Conservation (phyloP, 2,329 filamentous ascomycete genomes). For the Monosporascus sp. region DNA sequence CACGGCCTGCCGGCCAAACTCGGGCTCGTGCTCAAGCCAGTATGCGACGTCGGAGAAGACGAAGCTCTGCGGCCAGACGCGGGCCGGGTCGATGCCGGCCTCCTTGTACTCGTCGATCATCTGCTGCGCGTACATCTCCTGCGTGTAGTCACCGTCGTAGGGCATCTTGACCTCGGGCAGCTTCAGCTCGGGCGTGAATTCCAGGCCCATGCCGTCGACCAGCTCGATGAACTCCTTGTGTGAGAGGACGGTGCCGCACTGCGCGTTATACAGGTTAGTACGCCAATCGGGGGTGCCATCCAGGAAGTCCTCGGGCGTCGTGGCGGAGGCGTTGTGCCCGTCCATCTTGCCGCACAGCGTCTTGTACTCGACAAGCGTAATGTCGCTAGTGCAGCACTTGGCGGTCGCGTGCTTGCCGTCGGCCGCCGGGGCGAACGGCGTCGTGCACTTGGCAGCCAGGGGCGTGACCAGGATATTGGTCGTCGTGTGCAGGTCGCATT, state of each 20-base stretch:
- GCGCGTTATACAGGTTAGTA: conserved; percentile 56
- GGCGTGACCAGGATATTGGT: conserved; percentile 61
- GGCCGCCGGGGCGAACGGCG: conserved; percentile 53
- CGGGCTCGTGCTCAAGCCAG: conserved; percentile 59
- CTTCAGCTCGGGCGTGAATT: conserved; percentile 65
- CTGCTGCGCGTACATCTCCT: conserved; percentile 59
- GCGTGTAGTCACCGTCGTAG: conserved; percentile 58
- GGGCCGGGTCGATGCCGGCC: conserved; percentile 44
- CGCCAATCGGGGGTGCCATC: conserved; percentile 55
- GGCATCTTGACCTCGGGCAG: conserved; percentile 66
- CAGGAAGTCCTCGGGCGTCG: conserved; percentile 52
- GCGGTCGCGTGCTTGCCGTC: conserved; percentile 50
- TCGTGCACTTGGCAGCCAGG: conserved; percentile 59
- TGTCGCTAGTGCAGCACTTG: conserved; percentile 66
- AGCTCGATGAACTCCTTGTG: conserved; percentile 59
- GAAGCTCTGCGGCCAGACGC: conserved; percentile 63
- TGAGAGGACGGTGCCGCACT: conserved; percentile 57
- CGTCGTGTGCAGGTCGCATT: conserved; percentile 64
- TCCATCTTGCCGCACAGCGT: conserved; percentile 69
- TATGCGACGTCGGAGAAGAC: conserved; percentile 58
- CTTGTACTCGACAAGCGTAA: conserved; percentile 63
- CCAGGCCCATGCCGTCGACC: conserved; percentile 51
- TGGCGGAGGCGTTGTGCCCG: conserved; percentile 52
- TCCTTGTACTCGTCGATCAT: conserved; percentile 55
- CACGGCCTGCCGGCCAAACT: conserved; percentile 57